phyloP scores from a whole-genome alignment of 768 basidiomycete species.

The Trametes villosa region DNA sequence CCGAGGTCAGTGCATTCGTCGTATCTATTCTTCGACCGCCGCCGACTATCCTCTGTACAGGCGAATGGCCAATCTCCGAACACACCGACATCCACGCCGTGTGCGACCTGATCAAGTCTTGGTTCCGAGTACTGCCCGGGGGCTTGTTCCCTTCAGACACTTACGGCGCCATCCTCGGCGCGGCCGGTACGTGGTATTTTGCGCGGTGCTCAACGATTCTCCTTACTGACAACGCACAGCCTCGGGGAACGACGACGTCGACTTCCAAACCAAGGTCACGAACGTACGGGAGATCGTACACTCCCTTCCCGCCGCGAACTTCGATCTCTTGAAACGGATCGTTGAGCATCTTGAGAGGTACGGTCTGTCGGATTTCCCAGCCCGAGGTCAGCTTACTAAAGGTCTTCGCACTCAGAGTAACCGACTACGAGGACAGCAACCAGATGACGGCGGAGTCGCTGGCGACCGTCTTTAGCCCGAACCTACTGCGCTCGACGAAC shows the following conservation, averaged over 20 bases:
- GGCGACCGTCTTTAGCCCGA: conserved; percentile 86
- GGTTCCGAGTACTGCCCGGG: conserved; percentile 84
- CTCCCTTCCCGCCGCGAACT: conserved; percentile 70
- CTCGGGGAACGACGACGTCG: conserved; percentile 51
- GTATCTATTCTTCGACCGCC: too few relatives aligned
- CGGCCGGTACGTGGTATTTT: conserved; percentile 54
- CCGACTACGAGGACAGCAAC: conserved; percentile 85
- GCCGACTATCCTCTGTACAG: too few relatives aligned
- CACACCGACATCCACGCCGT: conserved; percentile 80
- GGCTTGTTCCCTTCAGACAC: conserved; percentile 73
- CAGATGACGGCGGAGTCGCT: conserved; percentile 89
- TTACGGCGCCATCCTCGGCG: conserved; percentile 71
- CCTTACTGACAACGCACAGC: background rate
- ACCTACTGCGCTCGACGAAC: conserved; percentile 74
- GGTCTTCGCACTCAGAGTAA: conserved; percentile 54
- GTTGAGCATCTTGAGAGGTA: conserved; percentile 84
- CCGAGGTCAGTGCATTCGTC: conserved; percentile 64
- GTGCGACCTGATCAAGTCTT: conserved; percentile 82
- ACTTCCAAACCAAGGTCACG: conserved; percentile 66
- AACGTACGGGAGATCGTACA: conserved; percentile 72
- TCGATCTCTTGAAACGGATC: conserved; percentile 78
- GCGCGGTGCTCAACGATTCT: background rate
- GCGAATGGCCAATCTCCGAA: conserved; percentile 61
- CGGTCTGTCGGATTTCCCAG: conserved; percentile 20
- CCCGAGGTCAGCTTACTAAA: background rate